Base-by-base conservation (phyloP, 208 protist genomes). In the Trypanosoma congolense region DNA sequence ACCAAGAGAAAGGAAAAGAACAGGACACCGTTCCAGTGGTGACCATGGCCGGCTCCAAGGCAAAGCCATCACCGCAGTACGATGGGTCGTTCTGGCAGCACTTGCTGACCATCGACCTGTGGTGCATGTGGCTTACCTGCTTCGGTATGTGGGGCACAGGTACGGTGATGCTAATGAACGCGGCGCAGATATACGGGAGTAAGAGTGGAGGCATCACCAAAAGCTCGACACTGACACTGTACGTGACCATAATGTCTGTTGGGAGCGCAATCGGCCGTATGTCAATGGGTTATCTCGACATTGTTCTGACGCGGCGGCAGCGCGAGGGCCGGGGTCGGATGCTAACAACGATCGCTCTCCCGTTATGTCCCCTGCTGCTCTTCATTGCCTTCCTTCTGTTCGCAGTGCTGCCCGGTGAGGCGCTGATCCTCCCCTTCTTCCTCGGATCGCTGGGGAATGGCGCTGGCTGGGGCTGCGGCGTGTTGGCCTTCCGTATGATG, bases 121-220 rank as follows among this genome's bases (percentile, higher is more conserved):
- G 55, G 75, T 66, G 83, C 9, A 55, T 86, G 47, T 90, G 68
- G 64, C 31, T 76, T 16, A 75, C 51, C 28, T 70, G 72, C 47
- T 86, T 86, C 35, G 68, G 70, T 35, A 65, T 74, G 56, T 90
- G 77, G 77, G 78, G 82, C 35, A 83, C 70, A 3, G 79, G 70
- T 22, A 75, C 63, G 8, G 66, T 90, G 28, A 76, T 90, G 51
- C 25, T 71, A n/a, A 65, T 73, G 61, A 90, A 90, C 57, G 64
- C 71, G 0, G 73, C 83, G 22, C 83, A 90, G 59, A 81, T 90
- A 50, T 90, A 90, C 59, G 73, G 77, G 52, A 75, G 67, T 14
- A 73, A 59, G 19, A 87, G 84, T 68, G 26, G 73, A 19, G 70
- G 70, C 38, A 50, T 54, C 8, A 82, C 76, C 50, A 56, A 73